phyloP scores from a whole-genome alignment of 768 basidiomycete species.

The Mycena floridula region DNA sequence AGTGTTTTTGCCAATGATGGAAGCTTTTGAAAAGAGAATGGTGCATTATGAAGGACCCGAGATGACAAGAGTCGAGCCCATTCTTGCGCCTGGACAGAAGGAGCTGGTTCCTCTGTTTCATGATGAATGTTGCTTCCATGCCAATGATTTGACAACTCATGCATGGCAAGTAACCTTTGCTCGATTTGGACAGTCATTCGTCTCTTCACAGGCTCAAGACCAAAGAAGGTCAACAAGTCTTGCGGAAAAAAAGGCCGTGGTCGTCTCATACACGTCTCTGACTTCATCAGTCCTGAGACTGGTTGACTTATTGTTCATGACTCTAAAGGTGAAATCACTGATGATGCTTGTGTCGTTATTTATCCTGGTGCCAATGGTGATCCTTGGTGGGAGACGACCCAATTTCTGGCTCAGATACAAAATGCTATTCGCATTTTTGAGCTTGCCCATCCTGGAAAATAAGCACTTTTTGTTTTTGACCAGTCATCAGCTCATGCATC shows the following conservation, averaged over 20 bases:
- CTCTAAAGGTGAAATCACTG: conserved; percentile 15
- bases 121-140: conserved; percentile 24
- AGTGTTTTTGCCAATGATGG: conserved; percentile 2
- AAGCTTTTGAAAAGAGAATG: conserved; percentile 14
- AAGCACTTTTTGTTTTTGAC: conserved; percentile 2
- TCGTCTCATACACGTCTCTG: conserved; percentile 31
- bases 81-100: conserved; percentile 14
- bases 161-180: not conserved
- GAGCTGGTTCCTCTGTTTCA: conserved; percentile 23
- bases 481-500: conserved; percentile 22
- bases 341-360: conserved; percentile 29
- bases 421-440: conserved; percentile 25
- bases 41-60: conserved; percentile 14
- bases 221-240: too few species aligned
- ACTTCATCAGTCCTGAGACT: conserved; percentile 29
- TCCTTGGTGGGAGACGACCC: conserved; percentile 31
- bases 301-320: conserved; percentile 23
- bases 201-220: too few species aligned
- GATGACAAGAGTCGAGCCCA: conserved; percentile 12
- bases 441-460: conserved; percentile 11
- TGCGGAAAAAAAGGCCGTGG: conserved; percentile 31
- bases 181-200: too few species aligned
- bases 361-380: conserved; percentile 29
- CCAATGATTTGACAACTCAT: conserved; percentile 13
- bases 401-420: conserved; percentile 26